Percentiles rank a stretch among this genome's conserved stretches.
These are phyloP conservation scores for Lentinula detonsa DNA, from an alignment of 768 basidiomycete species.

Conservation along the genomic window DNA sequence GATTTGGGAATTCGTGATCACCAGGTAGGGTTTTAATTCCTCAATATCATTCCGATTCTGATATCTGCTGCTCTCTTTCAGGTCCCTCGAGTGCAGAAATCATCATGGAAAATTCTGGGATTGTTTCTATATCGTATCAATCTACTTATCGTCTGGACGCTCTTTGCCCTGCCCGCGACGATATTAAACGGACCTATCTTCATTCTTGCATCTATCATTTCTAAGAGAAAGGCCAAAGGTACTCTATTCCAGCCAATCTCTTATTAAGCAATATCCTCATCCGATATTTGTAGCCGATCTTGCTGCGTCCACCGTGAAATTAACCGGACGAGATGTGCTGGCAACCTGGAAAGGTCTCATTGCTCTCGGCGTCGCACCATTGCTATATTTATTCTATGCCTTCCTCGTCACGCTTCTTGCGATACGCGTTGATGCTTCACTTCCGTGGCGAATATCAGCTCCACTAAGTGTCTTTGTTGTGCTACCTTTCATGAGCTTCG, in stretches of 20 bases:
- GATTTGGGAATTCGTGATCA: conserved; percentile 93
- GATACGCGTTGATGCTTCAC: conserved; percentile 55
- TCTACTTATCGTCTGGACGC: conserved; percentile 73
- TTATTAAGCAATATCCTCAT: not conserved
- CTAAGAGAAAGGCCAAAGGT: conserved; percentile 86
- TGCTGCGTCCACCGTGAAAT: conserved; percentile 90
- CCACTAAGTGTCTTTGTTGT: conserved; percentile 70
- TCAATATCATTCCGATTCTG: not conserved
- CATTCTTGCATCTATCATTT: conserved; percentile 81
- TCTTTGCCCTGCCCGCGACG: conserved; percentile 84
- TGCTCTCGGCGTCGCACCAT: conserved; percentile 79
- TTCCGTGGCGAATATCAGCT: conserved; percentile 61
- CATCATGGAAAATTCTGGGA: conserved; percentile 80
- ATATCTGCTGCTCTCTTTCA: conserved; percentile 16
- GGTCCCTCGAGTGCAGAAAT: conserved; percentile 84
- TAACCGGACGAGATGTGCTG: conserved; percentile 90
- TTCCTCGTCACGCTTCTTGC: conserved; percentile 71
- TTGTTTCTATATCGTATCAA: conserved; percentile 77
- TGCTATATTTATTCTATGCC: conserved; percentile 82
- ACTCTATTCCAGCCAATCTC: not conserved
- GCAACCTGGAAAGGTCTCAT: conserved; percentile 98
- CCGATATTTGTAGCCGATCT: conserved; percentile 64
- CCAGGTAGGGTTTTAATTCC: conserved; percentile 46
- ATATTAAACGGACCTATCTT: conserved; percentile 92
- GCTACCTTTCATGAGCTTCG: conserved; percentile 85